phyloP scores from a whole-genome alignment of 371 early-diverging fungal species.

The Coemansia sp. region DNA sequence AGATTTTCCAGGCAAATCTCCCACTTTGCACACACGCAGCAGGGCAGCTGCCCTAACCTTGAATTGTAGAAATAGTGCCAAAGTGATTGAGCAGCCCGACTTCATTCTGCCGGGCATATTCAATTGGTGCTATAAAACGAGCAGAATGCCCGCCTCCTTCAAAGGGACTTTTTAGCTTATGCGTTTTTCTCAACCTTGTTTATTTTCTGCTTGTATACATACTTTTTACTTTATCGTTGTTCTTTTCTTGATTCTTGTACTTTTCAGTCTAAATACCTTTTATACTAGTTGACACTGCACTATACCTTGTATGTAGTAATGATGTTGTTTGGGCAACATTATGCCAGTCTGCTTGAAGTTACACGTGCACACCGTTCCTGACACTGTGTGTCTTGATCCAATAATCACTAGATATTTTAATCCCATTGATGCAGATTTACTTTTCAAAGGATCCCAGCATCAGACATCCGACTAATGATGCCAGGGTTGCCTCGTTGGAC shows the following conservation, averaged over 20 bases:
- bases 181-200: not conserved
- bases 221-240: not conserved
- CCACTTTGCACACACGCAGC: slow-evolving; percentile 2
- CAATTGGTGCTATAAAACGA: not conserved
- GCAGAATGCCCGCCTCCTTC: too few species aligned
- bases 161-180: not conserved
- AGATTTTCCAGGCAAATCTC: not conserved
- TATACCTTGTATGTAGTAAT: too few species aligned
- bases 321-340: too few species aligned
- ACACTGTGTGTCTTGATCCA: not conserved
- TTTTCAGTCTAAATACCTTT: not conserved
- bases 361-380: not conserved
- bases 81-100: not conserved
- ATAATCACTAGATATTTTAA: not conserved
- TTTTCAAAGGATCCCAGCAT: not conserved
- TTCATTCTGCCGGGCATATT: not conserved
- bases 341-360: too few species aligned
- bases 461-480: not conserved
- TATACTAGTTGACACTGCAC: not conserved
- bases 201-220: not conserved
- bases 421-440: not conserved
- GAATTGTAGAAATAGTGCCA: slow-evolving; percentile 3
- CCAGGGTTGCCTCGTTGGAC: not conserved
- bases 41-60: not conserved
- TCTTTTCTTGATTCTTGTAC: not conserved